Percentiles rank a stretch among this genome's conserved stretches.
phyloP scores from a whole-genome alignment of 2,329 filamentous ascomycete species.

The Aurifilum marmelostoma region DNA sequence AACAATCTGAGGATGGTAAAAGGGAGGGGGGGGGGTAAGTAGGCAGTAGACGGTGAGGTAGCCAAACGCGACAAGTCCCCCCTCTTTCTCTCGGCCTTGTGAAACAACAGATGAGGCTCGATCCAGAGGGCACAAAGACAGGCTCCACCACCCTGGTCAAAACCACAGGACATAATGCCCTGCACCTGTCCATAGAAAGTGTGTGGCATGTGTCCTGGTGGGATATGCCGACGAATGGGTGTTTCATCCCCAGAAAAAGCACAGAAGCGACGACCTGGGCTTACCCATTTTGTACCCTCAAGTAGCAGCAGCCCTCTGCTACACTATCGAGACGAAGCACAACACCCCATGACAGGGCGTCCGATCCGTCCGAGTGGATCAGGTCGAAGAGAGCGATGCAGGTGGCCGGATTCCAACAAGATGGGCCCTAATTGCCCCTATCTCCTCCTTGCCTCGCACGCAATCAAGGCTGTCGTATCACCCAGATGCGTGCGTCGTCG shows the following conservation, averaged over 20 bases:
- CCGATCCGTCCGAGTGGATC: not conserved
- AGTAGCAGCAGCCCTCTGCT: conserved; percentile 13
- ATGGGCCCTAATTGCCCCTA: conserved; percentile 1
- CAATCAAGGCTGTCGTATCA: not conserved
- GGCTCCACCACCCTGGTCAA: conserved; percentile 19
- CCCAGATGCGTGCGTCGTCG: conserved; percentile 14
- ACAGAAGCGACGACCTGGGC: conserved; percentile 11
- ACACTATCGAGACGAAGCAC: conserved; percentile 5
- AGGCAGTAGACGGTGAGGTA: not conserved
- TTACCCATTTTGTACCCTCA: conserved; percentile 27
- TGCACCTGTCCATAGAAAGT: not conserved
- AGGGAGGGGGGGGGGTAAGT: not conserved
- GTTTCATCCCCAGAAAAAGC: conserved; percentile 27
- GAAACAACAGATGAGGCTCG: conserved; percentile 31
- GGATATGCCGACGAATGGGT: conserved; percentile 16
- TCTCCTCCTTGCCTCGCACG: not conserved
- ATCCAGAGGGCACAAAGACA: conserved; percentile 25
- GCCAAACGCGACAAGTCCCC: conserved; percentile 23
- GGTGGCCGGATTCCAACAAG: not conserved
- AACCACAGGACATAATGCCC: not conserved
- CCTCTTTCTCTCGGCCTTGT: conserved; percentile 28
- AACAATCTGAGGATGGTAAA: not conserved
- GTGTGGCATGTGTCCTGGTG: conserved; percentile 7
- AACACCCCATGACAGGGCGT: conserved; percentile 5
- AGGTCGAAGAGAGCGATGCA: not conserved